Evolutionary conservation across 441 rosid genomes (phyloP), one percentile per base, ranked within the genome.

Genomic region (Euphorbia celastroides): DNA sequence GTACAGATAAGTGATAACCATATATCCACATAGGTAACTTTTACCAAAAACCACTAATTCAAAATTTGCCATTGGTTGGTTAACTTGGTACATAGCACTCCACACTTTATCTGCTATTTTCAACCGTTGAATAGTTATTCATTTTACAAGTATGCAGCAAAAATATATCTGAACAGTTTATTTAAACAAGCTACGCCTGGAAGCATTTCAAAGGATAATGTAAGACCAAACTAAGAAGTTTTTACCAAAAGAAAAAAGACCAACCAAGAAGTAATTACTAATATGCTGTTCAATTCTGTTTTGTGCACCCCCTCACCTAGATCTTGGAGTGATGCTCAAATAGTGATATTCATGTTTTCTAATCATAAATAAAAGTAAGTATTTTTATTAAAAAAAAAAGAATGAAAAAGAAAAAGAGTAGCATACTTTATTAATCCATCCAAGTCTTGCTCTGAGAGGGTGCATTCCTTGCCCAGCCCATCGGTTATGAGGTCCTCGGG

Each of bases 401-500:
- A 79, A 72, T 42, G 75, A 79, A 72, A 73, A 34, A 34, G 4
- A 34, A 78, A 73, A 62, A 41, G 50, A 69, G 38, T 36, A 48
- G 72, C 88, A 68, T 77, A 74, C 98, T 84, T 87, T 72, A 81
- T 75, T 72, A 93, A 69, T 17, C 98, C 93, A 69, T 81, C 91
- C 78, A 93, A 74, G 76, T 93, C 97, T 74, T 82, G 83, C 41
- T 51, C 52, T 50, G 86, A 78, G 61, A 93, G 86, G 34, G 80
- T 70, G 71, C 89, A 80, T 11, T 86, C 97, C 76, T 73, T 82
- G 57, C 97, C 93, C 73, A 90, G 84, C 58, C 96, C 96, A 74
- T 93, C 98, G 22, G 88, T 93, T 72, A 93, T 88, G 76, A 93
- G 97, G 75, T 93, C 98, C 81, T 93, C 98, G 27, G 93, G 88